Evolutionary conservation across 805 yeast species (phyloP).

Genomic region (Kuraishia piskuri): DNA sequence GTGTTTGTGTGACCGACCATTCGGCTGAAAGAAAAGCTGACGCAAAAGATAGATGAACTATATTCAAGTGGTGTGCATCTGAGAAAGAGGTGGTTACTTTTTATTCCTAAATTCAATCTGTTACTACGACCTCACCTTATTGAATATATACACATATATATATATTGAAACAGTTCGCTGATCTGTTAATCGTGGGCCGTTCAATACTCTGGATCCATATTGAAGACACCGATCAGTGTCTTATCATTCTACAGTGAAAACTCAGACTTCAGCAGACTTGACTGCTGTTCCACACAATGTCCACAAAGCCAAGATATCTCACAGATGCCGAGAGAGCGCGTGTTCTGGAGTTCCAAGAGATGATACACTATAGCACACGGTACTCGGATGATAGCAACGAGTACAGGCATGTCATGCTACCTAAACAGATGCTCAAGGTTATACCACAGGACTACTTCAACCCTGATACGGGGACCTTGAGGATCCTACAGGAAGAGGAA

Average conservation of each 20-base stretch:
- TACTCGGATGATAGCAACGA: slow-evolving; percentile 89
- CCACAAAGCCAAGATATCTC: slow-evolving; percentile 58
- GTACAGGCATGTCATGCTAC: slow-evolving; percentile 94
- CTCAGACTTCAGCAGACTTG: background rate
- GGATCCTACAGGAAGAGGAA: slow-evolving; percentile 88
- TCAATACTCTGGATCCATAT: no score
- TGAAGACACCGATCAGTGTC: no score
- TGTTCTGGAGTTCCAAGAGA: slow-evolving; percentile 84
- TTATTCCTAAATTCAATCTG: no score
- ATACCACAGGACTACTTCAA: slow-evolving; percentile 93
- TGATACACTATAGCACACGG: slow-evolving; percentile 89
- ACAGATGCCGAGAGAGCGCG: slow-evolving; percentile 79
- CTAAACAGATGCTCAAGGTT: slow-evolving; percentile 89
- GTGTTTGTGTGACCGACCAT: background rate
- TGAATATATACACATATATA: no score
- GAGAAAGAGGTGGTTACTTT: no score
- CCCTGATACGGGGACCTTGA: slow-evolving; percentile 86
- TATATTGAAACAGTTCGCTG: no score
- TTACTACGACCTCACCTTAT: no score
- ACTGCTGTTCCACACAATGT: slow-evolving; percentile 13
- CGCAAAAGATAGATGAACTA: no score
- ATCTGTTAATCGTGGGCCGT: no score
- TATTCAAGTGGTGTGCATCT: no score
- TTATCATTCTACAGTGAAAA: background rate
- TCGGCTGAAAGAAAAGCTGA: background rate